phyloP scores from a whole-genome alignment of 768 basidiomycete species.

The Amanita polypyramis region DNA sequence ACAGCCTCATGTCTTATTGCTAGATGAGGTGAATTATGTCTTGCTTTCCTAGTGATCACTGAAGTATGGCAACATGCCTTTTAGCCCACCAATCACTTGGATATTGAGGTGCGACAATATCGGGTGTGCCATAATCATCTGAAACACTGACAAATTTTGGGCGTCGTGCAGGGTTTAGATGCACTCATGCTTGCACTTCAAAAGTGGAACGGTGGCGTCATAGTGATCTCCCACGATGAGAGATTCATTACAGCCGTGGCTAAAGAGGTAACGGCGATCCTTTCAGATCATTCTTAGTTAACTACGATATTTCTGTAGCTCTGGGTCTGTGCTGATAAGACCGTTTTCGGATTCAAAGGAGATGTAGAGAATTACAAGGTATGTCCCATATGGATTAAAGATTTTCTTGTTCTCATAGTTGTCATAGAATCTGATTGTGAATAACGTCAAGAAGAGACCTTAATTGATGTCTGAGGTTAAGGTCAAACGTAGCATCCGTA shows the following conservation, averaged over 20 bases:
- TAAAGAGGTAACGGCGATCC: conserved; percentile 43
- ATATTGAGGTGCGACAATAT: conserved; percentile 66
- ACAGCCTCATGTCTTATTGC: conserved; percentile 82
- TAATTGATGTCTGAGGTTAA: conserved; percentile 12
- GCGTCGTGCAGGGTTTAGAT: conserved; percentile 69
- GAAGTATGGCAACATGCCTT: conserved; percentile 5
- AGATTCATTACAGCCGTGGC: conserved; percentile 88
- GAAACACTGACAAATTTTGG: conserved; percentile 7
- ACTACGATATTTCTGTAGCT: conserved; percentile 39
- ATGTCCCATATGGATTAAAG: conserved; percentile 7
- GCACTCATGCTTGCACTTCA: conserved; percentile 80
- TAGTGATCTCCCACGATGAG: conserved; percentile 93
- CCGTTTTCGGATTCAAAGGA: conserved; percentile 74
- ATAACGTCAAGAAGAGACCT: conserved; percentile 54
- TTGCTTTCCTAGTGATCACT: neutral
- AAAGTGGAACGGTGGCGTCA: conserved; percentile 85
- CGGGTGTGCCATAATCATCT: conserved; percentile 2
- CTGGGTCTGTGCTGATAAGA: conserved; percentile 87
- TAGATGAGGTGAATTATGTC: conserved; percentile 71
- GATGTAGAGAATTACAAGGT: conserved; percentile 93
- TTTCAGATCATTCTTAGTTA: neutral
- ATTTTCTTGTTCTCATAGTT: conserved; percentile 1
- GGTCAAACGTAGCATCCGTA: neutral
- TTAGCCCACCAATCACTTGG: conserved; percentile 89
- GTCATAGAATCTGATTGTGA: conserved; percentile 61